Conservation (phyloP, 148 eudicot genomes). For the Euryodendron excelsum region DNA sequence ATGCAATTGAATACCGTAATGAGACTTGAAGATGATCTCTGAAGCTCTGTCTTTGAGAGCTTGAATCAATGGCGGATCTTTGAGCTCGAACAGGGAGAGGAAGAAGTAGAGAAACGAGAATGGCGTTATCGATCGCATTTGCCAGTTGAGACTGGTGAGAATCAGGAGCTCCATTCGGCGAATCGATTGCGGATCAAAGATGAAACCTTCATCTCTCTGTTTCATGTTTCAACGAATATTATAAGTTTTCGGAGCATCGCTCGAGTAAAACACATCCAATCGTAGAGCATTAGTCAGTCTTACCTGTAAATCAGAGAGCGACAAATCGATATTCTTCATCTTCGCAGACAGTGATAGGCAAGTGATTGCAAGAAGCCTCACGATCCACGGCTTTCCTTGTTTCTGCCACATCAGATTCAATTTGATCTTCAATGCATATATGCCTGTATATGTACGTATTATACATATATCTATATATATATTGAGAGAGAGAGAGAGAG, state of each 20-base stretch:
- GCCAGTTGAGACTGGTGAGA: conserved; percentile 34
- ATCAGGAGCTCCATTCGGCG: conserved; percentile 33
- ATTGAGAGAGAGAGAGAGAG: too few species aligned
- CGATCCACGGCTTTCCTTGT: conserved; percentile 28
- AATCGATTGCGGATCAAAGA: conserved; percentile 22
- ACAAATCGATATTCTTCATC: conserved; percentile 25
- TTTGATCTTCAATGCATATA: neutral
- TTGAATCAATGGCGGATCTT: conserved; percentile 11
- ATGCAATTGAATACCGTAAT: conserved; percentile 14
- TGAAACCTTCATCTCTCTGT: conserved; percentile 24
- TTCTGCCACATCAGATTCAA: neutral
- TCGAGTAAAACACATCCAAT: neutral
- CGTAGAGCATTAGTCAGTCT: neutral
- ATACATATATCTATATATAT: too few species aligned
- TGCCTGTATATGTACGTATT: too few species aligned
- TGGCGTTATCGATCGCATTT: conserved; percentile 38
- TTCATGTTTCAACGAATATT: neutral
- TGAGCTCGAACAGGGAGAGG: conserved; percentile 18
- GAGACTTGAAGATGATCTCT: conserved; percentile 30
- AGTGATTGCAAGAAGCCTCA: conserved; percentile 18
- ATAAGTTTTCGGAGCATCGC: neutral
- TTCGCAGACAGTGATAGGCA: conserved; percentile 35
- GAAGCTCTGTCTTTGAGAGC: conserved; percentile 26
- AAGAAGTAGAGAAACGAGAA: conserved; percentile 34
- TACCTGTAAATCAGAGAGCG: conserved; percentile 27